Percentiles rank a stretch among this genome's conserved stretches.
phyloP scores from a whole-genome alignment of 2,329 filamentous ascomycete species.

The Neopestalotiopsis rosae region DNA sequence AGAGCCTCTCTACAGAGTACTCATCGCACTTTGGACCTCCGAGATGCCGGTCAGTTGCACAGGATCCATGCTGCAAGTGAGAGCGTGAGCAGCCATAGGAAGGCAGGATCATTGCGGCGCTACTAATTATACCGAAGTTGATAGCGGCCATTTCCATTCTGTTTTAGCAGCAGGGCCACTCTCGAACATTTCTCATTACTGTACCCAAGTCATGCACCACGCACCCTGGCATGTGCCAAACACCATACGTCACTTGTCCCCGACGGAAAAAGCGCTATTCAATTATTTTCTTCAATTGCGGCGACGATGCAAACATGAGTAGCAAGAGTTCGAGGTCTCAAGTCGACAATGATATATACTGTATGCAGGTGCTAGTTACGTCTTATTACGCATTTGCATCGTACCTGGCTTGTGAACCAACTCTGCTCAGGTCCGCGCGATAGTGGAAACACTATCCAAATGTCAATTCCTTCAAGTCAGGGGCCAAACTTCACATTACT shows the following conservation, averaged over 20 bases:
- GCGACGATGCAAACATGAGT: background rate
- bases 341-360: background rate
- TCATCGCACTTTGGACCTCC: background rate
- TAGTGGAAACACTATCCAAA: slow-evolving; percentile 1
- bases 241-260: background rate
- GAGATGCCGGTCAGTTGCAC: background rate
- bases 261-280: background rate
- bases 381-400: background rate
- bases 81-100: background rate
- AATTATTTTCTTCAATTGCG: background rate
- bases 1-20: background rate
- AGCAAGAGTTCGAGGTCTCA: background rate
- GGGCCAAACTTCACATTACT: background rate
- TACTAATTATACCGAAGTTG: background rate
- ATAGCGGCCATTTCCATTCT: background rate
- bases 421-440: background rate
- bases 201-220: background rate
- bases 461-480: background rate
- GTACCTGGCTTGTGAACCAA: background rate
- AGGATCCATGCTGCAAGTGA: background rate
- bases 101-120: background rate
- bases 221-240: background rate
- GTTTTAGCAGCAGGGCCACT: background rate
- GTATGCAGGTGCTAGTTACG: background rate
- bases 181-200: background rate